phyloP scores from a whole-genome alignment of 1,284 basidiomycete genomes.

The Ceratobasidium sp. region DNA sequence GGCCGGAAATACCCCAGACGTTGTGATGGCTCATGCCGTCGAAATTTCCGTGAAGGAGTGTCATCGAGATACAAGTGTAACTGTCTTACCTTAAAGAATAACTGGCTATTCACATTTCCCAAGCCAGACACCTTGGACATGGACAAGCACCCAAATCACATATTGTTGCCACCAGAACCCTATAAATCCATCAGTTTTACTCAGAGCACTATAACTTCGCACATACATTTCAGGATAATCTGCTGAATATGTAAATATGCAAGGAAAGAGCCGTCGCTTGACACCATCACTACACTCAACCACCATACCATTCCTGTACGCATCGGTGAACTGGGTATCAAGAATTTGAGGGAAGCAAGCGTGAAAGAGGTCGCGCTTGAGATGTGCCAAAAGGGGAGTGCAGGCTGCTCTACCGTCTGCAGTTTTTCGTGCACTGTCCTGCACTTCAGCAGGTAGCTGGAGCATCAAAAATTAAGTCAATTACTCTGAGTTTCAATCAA shows the following conservation, averaged over 20 bases:
- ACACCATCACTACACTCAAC: constrained; percentile 57
- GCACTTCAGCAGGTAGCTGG: constrained; percentile 55
- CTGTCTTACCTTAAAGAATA: no score
- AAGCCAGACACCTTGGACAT: no score
- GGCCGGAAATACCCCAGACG: neutral
- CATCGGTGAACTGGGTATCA: constrained; percentile 53
- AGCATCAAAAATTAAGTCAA: neutral
- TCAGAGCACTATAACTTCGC: neutral
- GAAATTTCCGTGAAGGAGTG: neutral
- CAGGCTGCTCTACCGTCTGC: no score
- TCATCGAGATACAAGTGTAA: neutral
- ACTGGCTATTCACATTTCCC: no score
- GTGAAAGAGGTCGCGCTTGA: constrained; percentile 44
- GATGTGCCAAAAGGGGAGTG: no score
- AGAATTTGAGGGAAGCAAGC: constrained; percentile 56
- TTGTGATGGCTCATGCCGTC: neutral
- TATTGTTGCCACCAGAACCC: neutral
- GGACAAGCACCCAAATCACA: neutral
- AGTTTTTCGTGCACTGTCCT: constrained; percentile 50
- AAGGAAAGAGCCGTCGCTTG: constrained; percentile 54
- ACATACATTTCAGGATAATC: constrained; percentile 61
- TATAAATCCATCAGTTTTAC: neutral
- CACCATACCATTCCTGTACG: constrained; percentile 55
- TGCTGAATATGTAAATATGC: constrained; percentile 59
- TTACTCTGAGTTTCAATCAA: neutral